Conservation (phyloP, 2,329 filamentous ascomycete genomes). For the Tricladium varicosporioides region DNA sequence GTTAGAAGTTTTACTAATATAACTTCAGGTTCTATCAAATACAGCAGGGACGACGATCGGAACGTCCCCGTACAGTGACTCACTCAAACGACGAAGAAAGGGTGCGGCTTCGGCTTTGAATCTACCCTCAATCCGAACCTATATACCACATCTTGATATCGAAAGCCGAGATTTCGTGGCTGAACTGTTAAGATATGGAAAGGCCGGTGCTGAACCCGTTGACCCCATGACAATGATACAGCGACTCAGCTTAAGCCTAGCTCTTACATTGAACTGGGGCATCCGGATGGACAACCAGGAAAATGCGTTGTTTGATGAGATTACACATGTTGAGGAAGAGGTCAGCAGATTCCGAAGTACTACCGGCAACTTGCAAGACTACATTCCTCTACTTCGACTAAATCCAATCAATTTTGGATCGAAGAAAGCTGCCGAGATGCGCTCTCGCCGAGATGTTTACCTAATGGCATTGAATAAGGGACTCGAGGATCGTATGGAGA, state of each 20-base stretch:
- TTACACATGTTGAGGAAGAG: slow-evolving; percentile 60
- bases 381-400: slow-evolving; percentile 55
- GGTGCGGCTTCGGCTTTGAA: slow-evolving; percentile 65
- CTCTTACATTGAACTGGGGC: slow-evolving; percentile 66
- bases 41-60: slow-evolving; percentile 68
- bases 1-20: neutral
- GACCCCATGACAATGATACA: slow-evolving; percentile 70
- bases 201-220: slow-evolving; percentile 50
- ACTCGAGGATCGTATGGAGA: slow-evolving; percentile 58
- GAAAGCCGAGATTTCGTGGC: slow-evolving; percentile 62
- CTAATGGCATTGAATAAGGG: slow-evolving; percentile 55
- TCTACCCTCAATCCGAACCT: slow-evolving; percentile 60
- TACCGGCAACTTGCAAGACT: slow-evolving; percentile 60
- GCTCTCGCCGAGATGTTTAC: slow-evolving; percentile 58
- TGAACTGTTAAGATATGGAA: slow-evolving; percentile 58
- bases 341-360: slow-evolving; percentile 59
- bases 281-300: slow-evolving; percentile 57
- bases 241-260: slow-evolving; percentile 58
- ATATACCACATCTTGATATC: slow-evolving; percentile 59
- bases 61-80: slow-evolving; percentile 65
- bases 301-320: slow-evolving; percentile 60
- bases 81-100: slow-evolving; percentile 61
- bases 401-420: slow-evolving; percentile 62
- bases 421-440: slow-evolving; percentile 57
- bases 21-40: slow-evolving; percentile 54